Conservation (phyloP, 805 yeast genomes). For the Candida pini region DNA sequence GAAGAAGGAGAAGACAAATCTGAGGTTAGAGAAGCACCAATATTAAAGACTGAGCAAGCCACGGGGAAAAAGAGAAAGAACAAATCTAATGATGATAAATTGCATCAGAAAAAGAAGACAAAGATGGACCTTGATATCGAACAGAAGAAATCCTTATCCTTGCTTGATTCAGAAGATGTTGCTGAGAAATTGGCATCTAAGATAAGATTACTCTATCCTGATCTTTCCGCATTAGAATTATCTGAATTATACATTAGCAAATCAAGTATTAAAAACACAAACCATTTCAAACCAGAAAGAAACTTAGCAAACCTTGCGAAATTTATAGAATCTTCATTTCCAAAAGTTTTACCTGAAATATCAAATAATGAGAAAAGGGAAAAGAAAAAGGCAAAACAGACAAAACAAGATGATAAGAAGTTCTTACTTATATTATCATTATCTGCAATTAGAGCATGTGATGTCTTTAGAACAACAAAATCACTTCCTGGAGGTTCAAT, state of each 20-base stretch:
- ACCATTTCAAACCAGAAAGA: conserved; percentile 49
- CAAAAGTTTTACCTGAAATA: conserved; percentile 36
- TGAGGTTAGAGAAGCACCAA: conserved; percentile 7
- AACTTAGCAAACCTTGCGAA: conserved; percentile 47
- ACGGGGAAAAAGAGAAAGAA: conserved; percentile 27
- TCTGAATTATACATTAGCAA: conserved; percentile 55
- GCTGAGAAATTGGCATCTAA: conserved; percentile 62
- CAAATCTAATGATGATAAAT: conserved; percentile 32
- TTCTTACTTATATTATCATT: conserved; percentile 53
- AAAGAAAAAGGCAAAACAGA: conserved; percentile 20
- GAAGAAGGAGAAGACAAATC: conserved; percentile 17
- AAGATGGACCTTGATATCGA: conserved; percentile 62
- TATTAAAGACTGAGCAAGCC: neutral
- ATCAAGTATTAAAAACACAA: conserved; percentile 54
- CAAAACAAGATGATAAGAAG: conserved; percentile 26
- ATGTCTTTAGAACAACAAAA: conserved; percentile 60
- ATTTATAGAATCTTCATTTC: conserved; percentile 49
- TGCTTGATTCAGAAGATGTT: conserved; percentile 51
- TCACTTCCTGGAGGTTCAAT: conserved; percentile 44
- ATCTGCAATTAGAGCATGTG: conserved; percentile 87
- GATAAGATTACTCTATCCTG: conserved; percentile 55
- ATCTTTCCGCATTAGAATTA: conserved; percentile 71
- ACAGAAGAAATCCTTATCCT: conserved; percentile 51
- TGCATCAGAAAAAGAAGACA: conserved; percentile 58
- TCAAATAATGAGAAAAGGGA: conserved; percentile 24